phyloP scores from a whole-genome alignment of 768 basidiomycete species.

The Kwoniella heveanensis region DNA sequence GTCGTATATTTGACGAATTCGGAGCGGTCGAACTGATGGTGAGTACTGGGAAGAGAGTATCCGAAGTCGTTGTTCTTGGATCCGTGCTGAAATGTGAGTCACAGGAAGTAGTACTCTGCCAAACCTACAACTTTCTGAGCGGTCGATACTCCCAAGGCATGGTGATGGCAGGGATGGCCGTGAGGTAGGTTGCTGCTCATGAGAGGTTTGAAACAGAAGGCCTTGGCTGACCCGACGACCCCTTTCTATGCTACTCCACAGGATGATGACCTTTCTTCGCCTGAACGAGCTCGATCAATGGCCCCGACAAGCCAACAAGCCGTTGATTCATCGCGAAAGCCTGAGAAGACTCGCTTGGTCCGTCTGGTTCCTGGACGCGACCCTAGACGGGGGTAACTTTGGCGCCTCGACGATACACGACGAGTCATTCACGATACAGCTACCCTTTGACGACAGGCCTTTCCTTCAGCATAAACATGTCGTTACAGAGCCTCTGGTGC shows the following conservation, averaged over 20 bases:
- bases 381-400: constrained; percentile 21
- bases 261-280: constrained; percentile 37
- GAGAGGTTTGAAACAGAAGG: too few relatives aligned
- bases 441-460: constrained; percentile 24
- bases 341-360: constrained; percentile 33
- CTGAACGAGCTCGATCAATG: constrained; percentile 29
- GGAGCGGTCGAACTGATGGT: constrained; percentile 33
- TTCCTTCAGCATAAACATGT: constrained; percentile 21
- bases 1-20: constrained; percentile 13
- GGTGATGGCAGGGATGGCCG: constrained; percentile 30
- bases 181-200: constrained; percentile 26
- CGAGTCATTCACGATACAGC: constrained; percentile 24
- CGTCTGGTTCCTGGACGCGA: constrained; percentile 26
- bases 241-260: too few relatives aligned
- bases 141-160: constrained; percentile 18
- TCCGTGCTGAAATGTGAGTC: too few relatives aligned
- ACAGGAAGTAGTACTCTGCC: constrained; percentile 21
- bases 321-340: constrained; percentile 22
- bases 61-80: background rate
- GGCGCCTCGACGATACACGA: constrained; percentile 26
- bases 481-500: constrained; percentile 6
- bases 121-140: constrained; percentile 22
- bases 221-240: too few relatives aligned
- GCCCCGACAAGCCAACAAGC: constrained; percentile 17
- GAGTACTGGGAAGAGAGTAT: background rate